A percentile compares a stretch with the other conserved stretches of the same genome.
These are phyloP conservation scores for Scalesia atractyloides DNA, from an alignment of 129 eudicot genomes.

Conservation along the genomic window DNA sequence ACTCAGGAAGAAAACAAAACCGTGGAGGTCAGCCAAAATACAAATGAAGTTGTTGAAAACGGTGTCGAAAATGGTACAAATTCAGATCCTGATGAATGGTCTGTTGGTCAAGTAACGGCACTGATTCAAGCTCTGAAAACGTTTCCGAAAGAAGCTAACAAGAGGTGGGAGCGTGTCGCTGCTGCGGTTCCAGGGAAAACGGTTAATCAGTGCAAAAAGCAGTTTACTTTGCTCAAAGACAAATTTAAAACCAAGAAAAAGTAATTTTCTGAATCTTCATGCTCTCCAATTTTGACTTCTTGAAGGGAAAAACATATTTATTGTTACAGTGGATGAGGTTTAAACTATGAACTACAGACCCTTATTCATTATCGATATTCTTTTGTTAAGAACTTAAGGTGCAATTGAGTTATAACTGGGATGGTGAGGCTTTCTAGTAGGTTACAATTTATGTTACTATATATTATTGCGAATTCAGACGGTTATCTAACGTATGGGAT, in stretches of 20 bases:
- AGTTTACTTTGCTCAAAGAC: constrained; percentile 73
- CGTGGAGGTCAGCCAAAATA: constrained; percentile 12
- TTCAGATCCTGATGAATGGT: constrained; percentile 67
- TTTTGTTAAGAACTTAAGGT: constrained; percentile 24
- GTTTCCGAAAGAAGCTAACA: constrained; percentile 79
- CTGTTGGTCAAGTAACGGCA: constrained; percentile 81
- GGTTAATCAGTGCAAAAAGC: constrained; percentile 85
- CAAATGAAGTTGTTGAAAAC: constrained; percentile 29
- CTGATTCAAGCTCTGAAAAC: constrained; percentile 86
- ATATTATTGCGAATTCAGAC: constrained; percentile 15
- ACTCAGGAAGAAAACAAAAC: constrained; percentile 61
- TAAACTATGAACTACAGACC: constrained; percentile 19
- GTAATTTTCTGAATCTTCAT: not conserved
- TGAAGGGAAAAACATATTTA: constrained; percentile 8
- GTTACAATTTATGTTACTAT: constrained; percentile 5
- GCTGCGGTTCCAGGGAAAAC: constrained; percentile 96
- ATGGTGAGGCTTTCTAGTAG: constrained; percentile 12
- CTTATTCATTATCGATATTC: constrained; percentile 26
- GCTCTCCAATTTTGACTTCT: constrained; percentile 23
- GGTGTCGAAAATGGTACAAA: constrained; percentile 35
- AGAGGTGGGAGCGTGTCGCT: constrained; percentile 94
- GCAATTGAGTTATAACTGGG: constrained; percentile 26
- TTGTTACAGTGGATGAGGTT: constrained; percentile 13
- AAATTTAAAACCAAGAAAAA: constrained; percentile 81
- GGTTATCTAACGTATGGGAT: constrained; percentile 13